Percentiles rank a stretch among this genome's conserved stretches.
phyloP scores from a whole-genome alignment of 805 yeast species.

The Ogataea parapolymorpha region DNA sequence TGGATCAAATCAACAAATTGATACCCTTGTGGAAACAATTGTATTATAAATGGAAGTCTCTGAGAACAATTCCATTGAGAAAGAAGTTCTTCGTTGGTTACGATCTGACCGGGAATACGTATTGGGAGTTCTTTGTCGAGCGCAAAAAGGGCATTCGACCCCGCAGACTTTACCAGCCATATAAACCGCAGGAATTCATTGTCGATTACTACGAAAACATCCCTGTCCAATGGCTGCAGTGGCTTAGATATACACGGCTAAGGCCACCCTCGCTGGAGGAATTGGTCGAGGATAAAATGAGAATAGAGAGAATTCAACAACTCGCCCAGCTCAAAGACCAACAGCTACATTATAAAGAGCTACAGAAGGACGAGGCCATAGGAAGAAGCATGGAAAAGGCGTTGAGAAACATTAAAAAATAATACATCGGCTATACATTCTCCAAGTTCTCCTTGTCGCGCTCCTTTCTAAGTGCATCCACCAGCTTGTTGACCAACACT shows the following conservation, averaged over 20 bases:
- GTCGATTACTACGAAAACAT: constrained; percentile 58
- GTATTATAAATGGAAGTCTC: constrained; percentile 55
- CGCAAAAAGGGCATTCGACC: constrained; percentile 39
- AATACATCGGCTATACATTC: constrained; percentile 2
- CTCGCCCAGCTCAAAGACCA: constrained; percentile 47
- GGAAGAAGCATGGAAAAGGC: constrained; percentile 24
- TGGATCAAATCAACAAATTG: constrained; percentile 49
- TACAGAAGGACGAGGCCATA: constrained; percentile 17
- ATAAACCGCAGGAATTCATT: constrained; percentile 42
- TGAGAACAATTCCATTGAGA: constrained; percentile 66
- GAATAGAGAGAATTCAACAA: constrained; percentile 51
- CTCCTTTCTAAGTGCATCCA: constrained; percentile 2
- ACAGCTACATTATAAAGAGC: constrained; percentile 32
- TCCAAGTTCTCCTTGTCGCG: constrained; percentile 17
- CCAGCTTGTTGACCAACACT: constrained; percentile 10
- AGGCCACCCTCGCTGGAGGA: constrained; percentile 63
- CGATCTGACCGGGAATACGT: constrained; percentile 80
- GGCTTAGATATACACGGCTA: constrained; percentile 66
- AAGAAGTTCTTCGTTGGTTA: constrained; percentile 68
- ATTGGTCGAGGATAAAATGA: constrained; percentile 50
- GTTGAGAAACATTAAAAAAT: constrained; percentile 14
- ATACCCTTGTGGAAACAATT: constrained; percentile 49
- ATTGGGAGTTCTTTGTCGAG: constrained; percentile 73
- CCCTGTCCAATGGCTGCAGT: constrained; percentile 76
- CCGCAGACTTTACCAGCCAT: constrained; percentile 63